Conservation (phyloP, 2,329 filamentous ascomycete genomes). For the Mollisiaceae sp. region DNA sequence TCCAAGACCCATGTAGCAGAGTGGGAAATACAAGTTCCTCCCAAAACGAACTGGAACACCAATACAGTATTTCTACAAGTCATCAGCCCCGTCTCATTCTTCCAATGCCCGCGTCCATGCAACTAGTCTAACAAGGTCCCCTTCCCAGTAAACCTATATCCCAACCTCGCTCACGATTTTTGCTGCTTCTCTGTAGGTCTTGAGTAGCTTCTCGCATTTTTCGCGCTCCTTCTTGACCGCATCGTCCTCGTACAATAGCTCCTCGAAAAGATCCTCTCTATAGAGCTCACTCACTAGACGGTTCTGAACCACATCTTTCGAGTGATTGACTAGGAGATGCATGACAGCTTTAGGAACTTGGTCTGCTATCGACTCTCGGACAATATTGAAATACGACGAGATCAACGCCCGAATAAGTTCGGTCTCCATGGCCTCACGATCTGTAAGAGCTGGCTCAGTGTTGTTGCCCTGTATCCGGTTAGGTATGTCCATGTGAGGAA, state of each 20-base stretch:
- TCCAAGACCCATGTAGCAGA: constrained; percentile 27
- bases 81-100: constrained; percentile 23
- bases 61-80: constrained; percentile 40
- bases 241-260: constrained; percentile 96
- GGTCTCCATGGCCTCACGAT: constrained; percentile 95
- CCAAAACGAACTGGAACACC: constrained; percentile 24
- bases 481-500: constrained; percentile 25
- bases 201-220: constrained; percentile 95
- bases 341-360: constrained; percentile 99
- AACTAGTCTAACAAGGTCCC: constrained; percentile 30
- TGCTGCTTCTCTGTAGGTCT: constrained; percentile 95
- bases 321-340: constrained; percentile 98
- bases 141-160: constrained; percentile 49
- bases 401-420: constrained; percentile 96
- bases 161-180: constrained; percentile 98
- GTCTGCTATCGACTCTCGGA: constrained; percentile 96
- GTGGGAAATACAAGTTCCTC: constrained; percentile 23
- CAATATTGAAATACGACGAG: constrained; percentile 98
- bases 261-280: constrained; percentile 87
- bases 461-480: constrained; percentile 54
- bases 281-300: constrained; percentile 94
- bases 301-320: constrained; percentile 97
- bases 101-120: constrained; percentile 25
- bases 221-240: constrained; percentile 96
- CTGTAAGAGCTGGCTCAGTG: constrained; percentile 86